A percentile compares a stretch with the other conserved stretches of the same genome.
Conservation (phyloP, 306 rosid genomes). For the Hylodesmum podocarpum region DNA sequence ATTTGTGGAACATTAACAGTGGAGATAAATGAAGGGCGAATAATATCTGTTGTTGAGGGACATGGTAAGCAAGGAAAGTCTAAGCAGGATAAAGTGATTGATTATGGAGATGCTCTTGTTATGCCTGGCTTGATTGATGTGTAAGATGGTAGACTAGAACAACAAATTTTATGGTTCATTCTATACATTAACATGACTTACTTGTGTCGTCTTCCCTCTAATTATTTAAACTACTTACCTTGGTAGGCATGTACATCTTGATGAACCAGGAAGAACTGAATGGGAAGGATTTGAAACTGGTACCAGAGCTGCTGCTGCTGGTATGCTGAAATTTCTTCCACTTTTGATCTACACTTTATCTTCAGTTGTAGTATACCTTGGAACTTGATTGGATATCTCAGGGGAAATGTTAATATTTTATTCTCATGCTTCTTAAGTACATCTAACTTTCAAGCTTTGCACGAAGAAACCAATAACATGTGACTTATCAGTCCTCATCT, state of each 20-base stretch:
- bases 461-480: not conserved
- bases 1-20: conserved; percentile 48
- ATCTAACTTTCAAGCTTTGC: not conserved
- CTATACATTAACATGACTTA: conserved; percentile 8
- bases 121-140: conserved; percentile 96
- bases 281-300: conserved; percentile 98
- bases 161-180: conserved; percentile 3
- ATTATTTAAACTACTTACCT: conserved; percentile 11
- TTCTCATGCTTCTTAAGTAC: conserved; percentile 1
- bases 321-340: conserved; percentile 43
- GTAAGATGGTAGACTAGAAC: conserved; percentile 48
- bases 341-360: conserved; percentile 5
- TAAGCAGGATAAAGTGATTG: conserved; percentile 47
- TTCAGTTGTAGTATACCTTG: not conserved
- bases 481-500: not conserved
- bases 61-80: conserved; percentile 44
- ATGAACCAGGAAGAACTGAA: conserved; percentile 90
- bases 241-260: conserved; percentile 88
- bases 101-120: conserved; percentile 80
- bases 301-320: conserved; percentile 97
- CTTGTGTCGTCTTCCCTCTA: not conserved
- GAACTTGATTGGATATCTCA: conserved; percentile 21
- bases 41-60: conserved; percentile 59
- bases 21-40: conserved; percentile 79
- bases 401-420: not conserved